A percentile compares a stretch with the other conserved stretches of the same genome.
phyloP scores from a whole-genome alignment of 2,329 filamentous ascomycete genomes.

The Colletotrichum sp. region DNA sequence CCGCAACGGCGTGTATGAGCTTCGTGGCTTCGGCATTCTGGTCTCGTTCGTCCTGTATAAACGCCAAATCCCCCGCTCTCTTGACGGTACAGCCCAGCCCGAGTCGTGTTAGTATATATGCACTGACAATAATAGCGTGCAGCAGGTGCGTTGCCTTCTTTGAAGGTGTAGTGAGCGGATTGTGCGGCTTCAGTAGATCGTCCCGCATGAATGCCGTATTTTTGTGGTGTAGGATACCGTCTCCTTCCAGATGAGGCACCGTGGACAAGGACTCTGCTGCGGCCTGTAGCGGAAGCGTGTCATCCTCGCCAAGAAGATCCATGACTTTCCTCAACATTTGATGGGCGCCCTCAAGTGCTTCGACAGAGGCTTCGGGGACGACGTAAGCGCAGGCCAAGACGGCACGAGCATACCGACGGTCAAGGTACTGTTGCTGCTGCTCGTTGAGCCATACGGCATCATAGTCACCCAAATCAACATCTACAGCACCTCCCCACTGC shows the following conservation, averaged over 20 bases:
- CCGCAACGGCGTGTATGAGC: constrained; percentile 59
- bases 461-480: constrained; percentile 71
- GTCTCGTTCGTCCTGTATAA: constrained; percentile 68
- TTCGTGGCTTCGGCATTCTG: constrained; percentile 66
- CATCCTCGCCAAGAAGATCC: constrained; percentile 64
- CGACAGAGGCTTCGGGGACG: constrained; percentile 62
- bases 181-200: constrained; percentile 62
- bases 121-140: constrained; percentile 67
- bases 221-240: constrained; percentile 40
- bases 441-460: constrained; percentile 64
- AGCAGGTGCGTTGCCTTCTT: constrained; percentile 62
- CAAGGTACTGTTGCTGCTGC: constrained; percentile 62
- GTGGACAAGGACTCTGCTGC: constrained; percentile 49
- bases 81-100: constrained; percentile 58
- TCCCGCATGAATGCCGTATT: constrained; percentile 53
- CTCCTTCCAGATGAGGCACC: constrained; percentile 32
- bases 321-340: constrained; percentile 64
- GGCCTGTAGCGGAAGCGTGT: constrained; percentile 56
- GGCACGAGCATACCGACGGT: constrained; percentile 70
- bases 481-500: constrained; percentile 76
- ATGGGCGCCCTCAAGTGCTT: constrained; percentile 66
- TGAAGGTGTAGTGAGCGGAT: constrained; percentile 68
- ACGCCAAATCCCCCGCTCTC: constrained; percentile 65
- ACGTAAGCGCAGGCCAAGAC: constrained; percentile 72
- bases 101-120: constrained; percentile 57